These are phyloP conservation scores for Berberis thunbergii DNA, from an alignment of 164 flowering plant genomes.

Conservation along the genomic window DNA sequence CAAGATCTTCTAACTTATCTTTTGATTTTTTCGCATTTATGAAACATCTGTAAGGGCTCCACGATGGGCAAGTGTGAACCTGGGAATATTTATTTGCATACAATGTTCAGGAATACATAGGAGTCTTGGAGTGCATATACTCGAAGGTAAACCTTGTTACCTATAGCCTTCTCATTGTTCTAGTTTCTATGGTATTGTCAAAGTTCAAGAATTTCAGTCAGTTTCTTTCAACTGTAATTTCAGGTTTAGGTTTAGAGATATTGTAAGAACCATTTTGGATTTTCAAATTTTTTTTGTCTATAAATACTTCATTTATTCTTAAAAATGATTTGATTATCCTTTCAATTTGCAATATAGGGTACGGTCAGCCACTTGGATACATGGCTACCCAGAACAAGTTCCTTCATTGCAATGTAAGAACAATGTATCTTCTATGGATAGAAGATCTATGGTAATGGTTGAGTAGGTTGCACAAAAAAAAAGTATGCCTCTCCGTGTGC, in stretches of 20 bases:
- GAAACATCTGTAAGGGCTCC: conserved; percentile 14
- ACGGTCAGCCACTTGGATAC: conserved; percentile 86
- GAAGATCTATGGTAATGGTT: neutral
- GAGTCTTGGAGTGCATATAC: conserved; percentile 56
- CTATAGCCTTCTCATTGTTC: neutral
- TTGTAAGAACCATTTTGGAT: too few relatives aligned
- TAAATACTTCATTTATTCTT: too few relatives aligned
- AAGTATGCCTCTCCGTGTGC: neutral
- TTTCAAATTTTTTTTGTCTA: too few relatives aligned
- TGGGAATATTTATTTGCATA: conserved; percentile 69
- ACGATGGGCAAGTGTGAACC: conserved; percentile 64
- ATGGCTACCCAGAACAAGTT: conserved; percentile 97
- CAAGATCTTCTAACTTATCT: too few relatives aligned
- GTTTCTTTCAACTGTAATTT: neutral
- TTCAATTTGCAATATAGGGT: conserved; percentile 43
- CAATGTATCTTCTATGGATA: neutral
- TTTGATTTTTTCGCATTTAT: neutral
- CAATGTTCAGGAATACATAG: conserved; percentile 67
- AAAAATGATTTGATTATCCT: neutral
- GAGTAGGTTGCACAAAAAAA: neutral
- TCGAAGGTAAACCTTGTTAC: conserved; percentile 35
- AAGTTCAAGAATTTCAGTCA: neutral
- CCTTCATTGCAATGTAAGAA: conserved; percentile 78
- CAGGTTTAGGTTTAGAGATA: neutral
- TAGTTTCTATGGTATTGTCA: neutral